These are phyloP conservation scores for Amphicarpaea edgeworthii DNA, from an alignment of 306 rosid genomes.

Conservation along the genomic window DNA sequence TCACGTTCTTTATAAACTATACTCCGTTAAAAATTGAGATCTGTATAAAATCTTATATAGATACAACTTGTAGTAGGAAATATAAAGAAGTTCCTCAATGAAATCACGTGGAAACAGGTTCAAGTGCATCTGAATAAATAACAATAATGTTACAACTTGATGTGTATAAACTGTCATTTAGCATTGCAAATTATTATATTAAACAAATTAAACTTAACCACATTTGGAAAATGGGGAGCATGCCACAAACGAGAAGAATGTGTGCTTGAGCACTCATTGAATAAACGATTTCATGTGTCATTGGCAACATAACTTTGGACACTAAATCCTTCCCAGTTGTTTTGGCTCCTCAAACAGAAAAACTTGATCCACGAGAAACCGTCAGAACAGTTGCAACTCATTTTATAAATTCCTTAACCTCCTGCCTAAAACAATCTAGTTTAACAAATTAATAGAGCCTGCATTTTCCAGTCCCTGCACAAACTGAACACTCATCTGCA, in stretches of 20 bases:
- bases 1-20: too few relatives aligned
- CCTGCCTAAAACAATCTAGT: neutral
- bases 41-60: too few relatives aligned
- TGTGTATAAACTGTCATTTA: neutral
- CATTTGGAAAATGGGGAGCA: conserved; percentile 1
- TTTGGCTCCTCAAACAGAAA: neutral
- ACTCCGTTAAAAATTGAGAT: too few relatives aligned
- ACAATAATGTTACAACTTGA: neutral
- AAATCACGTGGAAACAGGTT: too few relatives aligned
- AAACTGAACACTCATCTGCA: conserved; percentile 76
- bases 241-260: neutral
- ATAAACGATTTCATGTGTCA: too few relatives aligned
- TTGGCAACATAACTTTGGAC: too few relatives aligned
- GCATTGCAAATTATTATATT: neutral
- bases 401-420: conserved; percentile 31
- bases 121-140: too few relatives aligned
- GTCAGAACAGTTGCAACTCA: conserved; percentile 29
- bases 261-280: neutral
- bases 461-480: conserved; percentile 91
- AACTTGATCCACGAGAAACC: neutral
- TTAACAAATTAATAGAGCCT: conserved; percentile 54
- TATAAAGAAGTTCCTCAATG: too few relatives aligned
- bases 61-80: too few relatives aligned
- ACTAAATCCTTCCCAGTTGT: neutral
- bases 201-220: neutral